Base-by-base conservation (phyloP, 2,329 filamentous ascomycete species). In the Sarocladium oryzae region DNA sequence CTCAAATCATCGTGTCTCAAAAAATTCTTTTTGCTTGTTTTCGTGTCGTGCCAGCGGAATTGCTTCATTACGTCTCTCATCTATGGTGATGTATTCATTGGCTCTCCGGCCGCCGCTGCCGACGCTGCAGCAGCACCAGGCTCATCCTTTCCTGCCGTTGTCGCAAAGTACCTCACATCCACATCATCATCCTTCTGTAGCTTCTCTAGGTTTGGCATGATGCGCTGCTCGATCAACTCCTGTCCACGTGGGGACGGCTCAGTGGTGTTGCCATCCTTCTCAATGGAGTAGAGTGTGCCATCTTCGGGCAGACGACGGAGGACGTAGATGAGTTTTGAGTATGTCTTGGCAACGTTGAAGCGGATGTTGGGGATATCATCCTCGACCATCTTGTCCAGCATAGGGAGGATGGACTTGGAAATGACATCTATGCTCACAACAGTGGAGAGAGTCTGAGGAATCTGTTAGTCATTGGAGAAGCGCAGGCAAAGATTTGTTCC, bases 261-360 rank as follows among this genome's bases (percentile, higher is more conserved):
- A 55, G 73, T 74, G 63, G 78, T 71, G 55, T 70, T 70, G 53
- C 83, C 86, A 24, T 86, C 81, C 75, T 95, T 93, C 70, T 96
- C 89, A 54, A 95, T 71, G 50, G 89, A 84, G 65, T 86, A 83
- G 56, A 97, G 77, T 13, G 92, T 97, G 55, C 90, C 90, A 64
- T 93, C 79, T 51, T 91, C 88, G 2, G 93, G 92, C 52, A 99
- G 78, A 60, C 89, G 87, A 70, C 92, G 90, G 63, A 99, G 79
- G n/a, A 91, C 90, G 60, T 88, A 85, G 62, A 97, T 90, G 53
- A 99, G 76, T 49, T 93, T 85, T 20, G 84, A 83, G 66, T 97
- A 99, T 43, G 93, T 97, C 76, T 99, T 99, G 60, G 93, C 93
- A 45, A 99, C 93, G 69, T 99, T 99, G 81, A 99, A 99, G 49